Conservation (phyloP, 2,329 filamentous ascomycete species). For the Microascus cirrosus region DNA sequence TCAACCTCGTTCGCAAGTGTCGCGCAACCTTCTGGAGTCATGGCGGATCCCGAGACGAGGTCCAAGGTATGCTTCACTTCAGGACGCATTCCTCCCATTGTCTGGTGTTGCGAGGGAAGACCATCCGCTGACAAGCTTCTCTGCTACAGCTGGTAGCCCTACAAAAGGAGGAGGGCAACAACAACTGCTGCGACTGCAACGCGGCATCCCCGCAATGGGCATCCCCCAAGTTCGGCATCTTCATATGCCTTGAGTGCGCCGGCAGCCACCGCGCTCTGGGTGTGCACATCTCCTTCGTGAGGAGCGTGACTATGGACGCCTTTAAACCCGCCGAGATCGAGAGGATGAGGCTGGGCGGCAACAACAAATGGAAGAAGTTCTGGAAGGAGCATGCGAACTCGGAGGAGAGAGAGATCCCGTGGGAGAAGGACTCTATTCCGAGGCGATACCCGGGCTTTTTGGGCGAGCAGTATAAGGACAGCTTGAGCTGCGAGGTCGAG, state of each 20-base stretch:
- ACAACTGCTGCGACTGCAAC: slow-evolving; percentile 86
- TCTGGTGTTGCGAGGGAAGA: background rate
- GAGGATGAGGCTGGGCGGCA: slow-evolving; percentile 87
- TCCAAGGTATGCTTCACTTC: slow-evolving; percentile 61
- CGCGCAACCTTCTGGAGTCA: background rate
- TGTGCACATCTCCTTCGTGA: slow-evolving; percentile 96
- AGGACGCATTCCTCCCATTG: background rate
- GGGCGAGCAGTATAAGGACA: slow-evolving; percentile 92
- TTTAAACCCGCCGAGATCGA: slow-evolving; percentile 91
- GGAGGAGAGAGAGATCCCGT: slow-evolving; percentile 55
- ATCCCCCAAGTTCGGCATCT: slow-evolving; percentile 92
- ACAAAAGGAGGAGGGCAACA: slow-evolving; percentile 83
- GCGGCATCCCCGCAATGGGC: slow-evolving; percentile 98
- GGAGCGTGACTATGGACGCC: slow-evolving; percentile 96
- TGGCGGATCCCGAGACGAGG: slow-evolving; percentile 75
- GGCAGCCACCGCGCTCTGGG: slow-evolving; percentile 90
- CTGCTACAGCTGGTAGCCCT: slow-evolving; percentile 66
- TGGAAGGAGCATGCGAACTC: slow-evolving; percentile 65
- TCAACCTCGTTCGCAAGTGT: background rate
- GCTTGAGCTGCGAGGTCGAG: slow-evolving; percentile 78
- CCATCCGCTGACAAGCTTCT: background rate
- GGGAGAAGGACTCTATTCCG: slow-evolving; percentile 81
- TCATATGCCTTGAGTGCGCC: slow-evolving; percentile 94
- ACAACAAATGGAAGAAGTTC: slow-evolving; percentile 76
- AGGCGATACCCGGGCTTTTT: slow-evolving; percentile 84